Evolutionary conservation across 1,139 yeast genomes (phyloP).

Genomic region (Candida sp.): DNA sequence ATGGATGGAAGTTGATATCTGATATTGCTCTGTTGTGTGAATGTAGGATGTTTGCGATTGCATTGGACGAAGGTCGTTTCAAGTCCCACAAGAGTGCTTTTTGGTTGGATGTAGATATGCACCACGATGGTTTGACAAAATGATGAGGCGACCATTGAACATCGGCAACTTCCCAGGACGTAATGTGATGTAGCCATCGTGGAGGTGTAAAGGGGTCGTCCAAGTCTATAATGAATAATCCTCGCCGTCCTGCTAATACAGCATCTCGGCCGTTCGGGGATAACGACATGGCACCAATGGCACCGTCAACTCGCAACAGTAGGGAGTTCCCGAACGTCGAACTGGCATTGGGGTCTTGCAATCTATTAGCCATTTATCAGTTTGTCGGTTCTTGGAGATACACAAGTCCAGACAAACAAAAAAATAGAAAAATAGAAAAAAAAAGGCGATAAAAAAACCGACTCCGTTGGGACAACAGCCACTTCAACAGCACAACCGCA

Average conservation of each 20-base stretch:
- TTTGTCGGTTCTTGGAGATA: not conserved
- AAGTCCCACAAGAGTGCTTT: slow-evolving; percentile 96
- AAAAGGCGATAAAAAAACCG: slow-evolving; percentile 1
- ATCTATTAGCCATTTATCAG: slow-evolving; percentile 11
- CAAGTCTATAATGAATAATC: slow-evolving; percentile 86
- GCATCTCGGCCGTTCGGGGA: slow-evolving; percentile 95
- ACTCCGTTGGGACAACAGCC: not conserved
- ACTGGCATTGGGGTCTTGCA: slow-evolving; percentile 35
- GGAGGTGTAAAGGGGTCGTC: slow-evolving; percentile 98
- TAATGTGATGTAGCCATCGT: slow-evolving; percentile 87
- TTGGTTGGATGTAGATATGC: slow-evolving; percentile 92
- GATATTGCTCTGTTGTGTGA: slow-evolving; percentile 94
- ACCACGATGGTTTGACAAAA: slow-evolving; percentile 83
- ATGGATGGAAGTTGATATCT: slow-evolving; percentile 91
- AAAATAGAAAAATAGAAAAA: slow-evolving; percentile 4
- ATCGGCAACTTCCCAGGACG: slow-evolving; percentile 99
- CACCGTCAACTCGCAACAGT: slow-evolving; percentile 88
- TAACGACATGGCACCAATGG: slow-evolving; percentile 91
- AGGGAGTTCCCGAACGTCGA: slow-evolving; percentile 79
- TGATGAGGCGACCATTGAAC: slow-evolving; percentile 98
- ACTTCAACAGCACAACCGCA: not conserved
- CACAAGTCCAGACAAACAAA: slow-evolving; percentile 1
- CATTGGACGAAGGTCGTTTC: slow-evolving; percentile 72
- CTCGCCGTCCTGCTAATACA: slow-evolving; percentile 88
- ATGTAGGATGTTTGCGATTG: slow-evolving; percentile 87